These are phyloP conservation scores for Vitis rupestris DNA, from an alignment of 164 flowering plant genomes.

Conservation along the genomic window DNA sequence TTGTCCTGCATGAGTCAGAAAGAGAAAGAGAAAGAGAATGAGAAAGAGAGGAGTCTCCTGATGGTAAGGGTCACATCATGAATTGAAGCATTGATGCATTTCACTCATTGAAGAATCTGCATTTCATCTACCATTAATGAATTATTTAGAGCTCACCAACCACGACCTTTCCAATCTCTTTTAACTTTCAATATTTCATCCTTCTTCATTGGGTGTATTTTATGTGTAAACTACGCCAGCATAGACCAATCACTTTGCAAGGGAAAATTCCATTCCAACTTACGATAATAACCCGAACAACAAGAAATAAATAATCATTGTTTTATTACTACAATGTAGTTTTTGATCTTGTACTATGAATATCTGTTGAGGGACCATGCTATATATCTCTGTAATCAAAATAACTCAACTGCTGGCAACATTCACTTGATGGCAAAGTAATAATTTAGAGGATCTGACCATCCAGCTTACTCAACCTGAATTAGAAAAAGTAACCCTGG, in stretches of 20 bases:
- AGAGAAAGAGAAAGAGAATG: neutral
- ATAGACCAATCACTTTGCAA: constrained; percentile 20
- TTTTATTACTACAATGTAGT: neutral
- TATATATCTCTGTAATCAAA: too few species aligned
- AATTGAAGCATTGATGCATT: neutral
- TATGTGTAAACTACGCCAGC: constrained; percentile 19
- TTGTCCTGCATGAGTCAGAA: constrained; percentile 1
- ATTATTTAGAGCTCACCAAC: neutral
- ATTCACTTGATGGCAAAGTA: too few species aligned
- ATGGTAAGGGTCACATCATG: constrained; percentile 1
- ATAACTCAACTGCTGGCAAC: too few species aligned
- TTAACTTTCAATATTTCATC: too few species aligned
- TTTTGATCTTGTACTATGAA: constrained; percentile 13
- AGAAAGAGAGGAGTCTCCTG: neutral
- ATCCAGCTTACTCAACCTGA: too few species aligned
- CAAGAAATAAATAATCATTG: neutral
- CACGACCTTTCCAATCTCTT: too few species aligned
- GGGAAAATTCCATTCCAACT: constrained; percentile 18
- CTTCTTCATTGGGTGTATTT: too few species aligned
- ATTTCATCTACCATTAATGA: constrained; percentile 7
- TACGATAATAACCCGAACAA: constrained; percentile 18
- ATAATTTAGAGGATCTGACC: too few species aligned
- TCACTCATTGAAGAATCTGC: neutral
- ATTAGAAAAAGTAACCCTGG: too few species aligned
- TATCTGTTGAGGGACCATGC: neutral